These are phyloP conservation scores for Globisporangium camurandrum DNA, from an alignment of 352 stramenopile species.

Conservation along the genomic window DNA sequence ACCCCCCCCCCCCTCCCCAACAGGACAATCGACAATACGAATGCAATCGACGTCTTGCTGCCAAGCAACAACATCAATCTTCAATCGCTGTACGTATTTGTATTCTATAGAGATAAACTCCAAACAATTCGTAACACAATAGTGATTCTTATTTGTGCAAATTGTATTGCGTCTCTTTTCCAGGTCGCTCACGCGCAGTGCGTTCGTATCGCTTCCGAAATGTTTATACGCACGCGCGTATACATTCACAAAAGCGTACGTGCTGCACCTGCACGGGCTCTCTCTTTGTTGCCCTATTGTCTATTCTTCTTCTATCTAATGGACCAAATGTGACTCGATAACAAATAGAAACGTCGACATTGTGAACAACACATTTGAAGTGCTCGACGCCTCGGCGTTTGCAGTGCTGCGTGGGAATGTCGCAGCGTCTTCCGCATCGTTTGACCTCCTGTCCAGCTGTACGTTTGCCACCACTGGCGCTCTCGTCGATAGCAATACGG, in stretches of 20 bases:
- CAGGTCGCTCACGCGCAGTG: conserved; percentile 17
- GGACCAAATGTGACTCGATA: not conserved
- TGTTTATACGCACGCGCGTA: conserved; percentile 28
- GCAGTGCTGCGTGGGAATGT: conserved; percentile 7
- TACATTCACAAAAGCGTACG: conserved; percentile 10
- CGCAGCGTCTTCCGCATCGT: conserved; percentile 1
- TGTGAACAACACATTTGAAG: conserved; percentile 8
- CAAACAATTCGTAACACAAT: too few species aligned
- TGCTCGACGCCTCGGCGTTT: conserved; percentile 6
- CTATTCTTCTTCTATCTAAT: not conserved
- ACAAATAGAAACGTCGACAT: conserved; percentile 7
- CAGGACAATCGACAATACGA: conserved; percentile 16
- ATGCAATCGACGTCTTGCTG: conserved; percentile 14
- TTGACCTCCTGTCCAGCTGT: conserved; percentile 8
- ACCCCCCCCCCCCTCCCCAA: not conserved
- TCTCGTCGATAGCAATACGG: conserved; percentile 5
- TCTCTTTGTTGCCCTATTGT: not conserved
- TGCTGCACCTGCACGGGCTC: not conserved
- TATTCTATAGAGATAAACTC: not conserved
- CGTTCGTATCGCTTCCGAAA: conserved; percentile 18
- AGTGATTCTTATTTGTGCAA: too few species aligned
- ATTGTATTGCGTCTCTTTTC: not conserved
- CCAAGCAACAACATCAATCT: conserved; percentile 7
- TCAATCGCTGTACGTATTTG: conserved; percentile 4
- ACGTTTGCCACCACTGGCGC: conserved; percentile 8